Evolutionary conservation across 2,329 filamentous ascomycete genomes (phyloP).

Genomic region (Pseudogymnoascus sp.): DNA sequence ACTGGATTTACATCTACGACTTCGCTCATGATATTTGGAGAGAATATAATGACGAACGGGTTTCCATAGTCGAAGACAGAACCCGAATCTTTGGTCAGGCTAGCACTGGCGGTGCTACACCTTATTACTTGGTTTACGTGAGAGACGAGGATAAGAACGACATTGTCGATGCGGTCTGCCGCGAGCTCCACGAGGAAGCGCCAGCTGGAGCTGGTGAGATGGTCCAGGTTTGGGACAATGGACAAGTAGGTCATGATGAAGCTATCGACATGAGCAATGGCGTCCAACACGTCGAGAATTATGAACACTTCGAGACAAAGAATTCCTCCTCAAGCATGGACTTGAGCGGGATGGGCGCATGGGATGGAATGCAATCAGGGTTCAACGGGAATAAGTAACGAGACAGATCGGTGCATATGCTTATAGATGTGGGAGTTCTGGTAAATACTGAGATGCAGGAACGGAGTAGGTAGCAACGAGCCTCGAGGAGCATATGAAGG

Average conservation of each 20-base stretch:
- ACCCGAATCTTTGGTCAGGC: slow-evolving; percentile 61
- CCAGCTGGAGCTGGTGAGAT: background rate
- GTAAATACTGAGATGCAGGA: background rate
- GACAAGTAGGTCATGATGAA: slow-evolving; percentile 3
- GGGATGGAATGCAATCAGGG: background rate
- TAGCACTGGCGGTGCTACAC: slow-evolving; percentile 60
- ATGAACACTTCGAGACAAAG: slow-evolving; percentile 1
- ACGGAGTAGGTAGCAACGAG: background rate
- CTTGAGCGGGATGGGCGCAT: slow-evolving; percentile 7
- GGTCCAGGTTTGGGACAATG: background rate
- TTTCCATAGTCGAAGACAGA: slow-evolving; percentile 59
- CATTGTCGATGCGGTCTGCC: slow-evolving; percentile 49
- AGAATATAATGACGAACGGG: slow-evolving; percentile 85
- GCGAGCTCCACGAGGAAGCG: slow-evolving; percentile 29
- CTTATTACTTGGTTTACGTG: slow-evolving; percentile 81
- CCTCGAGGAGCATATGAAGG: background rate
- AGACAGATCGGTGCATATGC: background rate
- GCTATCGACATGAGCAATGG: slow-evolving; percentile 4
- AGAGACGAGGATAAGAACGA: slow-evolving; percentile 55
- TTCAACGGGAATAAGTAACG: background rate
- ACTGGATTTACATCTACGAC: slow-evolving; percentile 94
- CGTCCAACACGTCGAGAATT: slow-evolving; percentile 8
- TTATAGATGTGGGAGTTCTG: background rate
- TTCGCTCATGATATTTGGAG: slow-evolving; percentile 77
- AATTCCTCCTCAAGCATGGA: slow-evolving; percentile 3